These are phyloP conservation scores for Tuctoria greenei DNA, from an alignment of 176 grass and related monocot genomes.

Conservation along the genomic window DNA sequence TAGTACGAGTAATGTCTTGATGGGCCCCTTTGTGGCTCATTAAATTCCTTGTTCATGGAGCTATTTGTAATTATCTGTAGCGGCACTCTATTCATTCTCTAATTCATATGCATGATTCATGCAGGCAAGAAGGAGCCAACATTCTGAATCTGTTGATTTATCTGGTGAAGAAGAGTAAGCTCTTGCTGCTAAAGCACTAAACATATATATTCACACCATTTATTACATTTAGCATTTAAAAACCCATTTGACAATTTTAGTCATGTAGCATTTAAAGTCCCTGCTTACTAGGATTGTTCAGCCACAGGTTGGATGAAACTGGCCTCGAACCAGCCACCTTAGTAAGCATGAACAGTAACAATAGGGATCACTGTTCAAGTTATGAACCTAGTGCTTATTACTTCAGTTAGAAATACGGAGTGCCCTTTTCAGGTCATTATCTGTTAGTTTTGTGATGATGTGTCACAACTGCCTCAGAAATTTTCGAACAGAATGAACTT, in stretches of 20 bases:
- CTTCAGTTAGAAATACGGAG: slow-evolving; percentile 5
- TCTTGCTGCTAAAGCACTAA: slow-evolving; percentile 16
- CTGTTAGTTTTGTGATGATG: background rate
- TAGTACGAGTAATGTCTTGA: slow-evolving; percentile 2
- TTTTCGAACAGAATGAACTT: slow-evolving; percentile 17
- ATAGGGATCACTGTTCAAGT: no score
- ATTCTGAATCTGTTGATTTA: slow-evolving; percentile 82
- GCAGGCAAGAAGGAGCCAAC: slow-evolving; percentile 83
- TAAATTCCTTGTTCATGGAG: background rate
- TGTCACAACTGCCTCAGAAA: background rate
- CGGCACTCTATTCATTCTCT: background rate
- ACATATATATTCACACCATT: slow-evolving; percentile 18
- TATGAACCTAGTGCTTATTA: background rate
- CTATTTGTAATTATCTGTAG: background rate
- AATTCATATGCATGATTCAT: slow-evolving; percentile 43
- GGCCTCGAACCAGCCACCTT: background rate
- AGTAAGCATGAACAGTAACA: background rate
- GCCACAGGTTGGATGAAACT: background rate
- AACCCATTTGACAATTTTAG: background rate
- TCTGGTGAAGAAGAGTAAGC: slow-evolving; percentile 99
- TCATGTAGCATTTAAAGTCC: background rate
- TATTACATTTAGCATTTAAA: background rate
- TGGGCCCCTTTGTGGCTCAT: background rate
- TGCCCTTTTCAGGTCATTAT: background rate
- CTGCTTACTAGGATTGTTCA: background rate